phyloP scores from a whole-genome alignment of 192 early-diverging fungal species.

The Linnemannia zychae region DNA sequence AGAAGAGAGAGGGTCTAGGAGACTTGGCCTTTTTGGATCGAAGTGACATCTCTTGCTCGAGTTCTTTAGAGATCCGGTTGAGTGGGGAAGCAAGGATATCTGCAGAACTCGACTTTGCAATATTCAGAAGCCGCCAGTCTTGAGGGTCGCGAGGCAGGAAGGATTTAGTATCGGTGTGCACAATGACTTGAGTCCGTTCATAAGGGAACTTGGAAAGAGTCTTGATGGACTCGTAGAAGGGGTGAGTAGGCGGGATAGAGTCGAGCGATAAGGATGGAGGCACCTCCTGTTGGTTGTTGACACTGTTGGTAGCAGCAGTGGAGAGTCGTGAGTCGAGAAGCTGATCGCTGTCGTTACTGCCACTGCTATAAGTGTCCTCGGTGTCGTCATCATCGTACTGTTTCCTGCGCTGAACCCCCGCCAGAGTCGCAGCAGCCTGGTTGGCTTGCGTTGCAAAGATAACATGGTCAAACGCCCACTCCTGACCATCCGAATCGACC shows the following conservation, averaged over 20 bases:
- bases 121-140: constrained; percentile 58
- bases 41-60: constrained; percentile 20
- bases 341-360: constrained; percentile 14
- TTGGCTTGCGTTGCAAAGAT: constrained; percentile 56
- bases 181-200: constrained; percentile 59
- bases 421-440: constrained; percentile 31
- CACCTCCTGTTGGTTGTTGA: neutral
- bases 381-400: neutral
- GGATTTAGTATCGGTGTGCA: constrained; percentile 60
- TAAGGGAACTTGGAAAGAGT: constrained; percentile 59
- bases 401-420: constrained; percentile 13
- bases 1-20: constrained; percentile 5
- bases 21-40: constrained; percentile 11
- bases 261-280: neutral
- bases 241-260: neutral
- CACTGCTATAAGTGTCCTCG: constrained; percentile 7
- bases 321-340: constrained; percentile 10
- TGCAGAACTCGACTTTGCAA: constrained; percentile 44
- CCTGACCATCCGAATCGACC: constrained; percentile 25
- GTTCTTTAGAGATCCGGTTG: constrained; percentile 18
- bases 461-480: constrained; percentile 36
- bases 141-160: constrained; percentile 52
- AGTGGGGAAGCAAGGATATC: constrained; percentile 38
- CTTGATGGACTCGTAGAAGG: constrained; percentile 51
- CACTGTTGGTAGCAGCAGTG: neutral